Evolutionary conservation across 306 rosid genomes (phyloP), one percentile per base, ranked within the genome.

Genomic region (Quercus agrifolia): DNA sequence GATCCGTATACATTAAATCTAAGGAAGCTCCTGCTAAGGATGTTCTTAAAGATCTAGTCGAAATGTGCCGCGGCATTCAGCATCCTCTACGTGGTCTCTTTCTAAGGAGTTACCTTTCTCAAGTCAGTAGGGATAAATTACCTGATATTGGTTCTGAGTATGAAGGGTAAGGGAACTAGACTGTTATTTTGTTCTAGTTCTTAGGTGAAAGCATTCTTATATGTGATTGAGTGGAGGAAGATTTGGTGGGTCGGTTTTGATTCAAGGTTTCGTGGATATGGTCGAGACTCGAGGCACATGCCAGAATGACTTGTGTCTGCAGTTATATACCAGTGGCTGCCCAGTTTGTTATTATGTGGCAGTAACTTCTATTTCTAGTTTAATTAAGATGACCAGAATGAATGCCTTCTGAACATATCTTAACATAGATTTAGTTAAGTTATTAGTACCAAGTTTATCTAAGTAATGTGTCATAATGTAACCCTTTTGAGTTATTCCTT

Each of bases 11-110:
- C 56, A 88, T 88, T 81, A 88, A 83, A 78, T 88, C 91, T 67
- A 88, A 88, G 82, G 91, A 88, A 74, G 91, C 91, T 74, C 91
- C 91, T 70, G 89, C 91, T 27, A 88, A 86, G 73, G 89, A 88
- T 67, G 85, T 88, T 68, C 86, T 88, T 69, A 88, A 88, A 79
- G 91, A 88, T 84, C 91, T 88, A 1, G 91, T 88, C 35, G 92
- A 88, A 81, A 88, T 88, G 92, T 88, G 89, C 10, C 89, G 92
- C 35, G 89, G 92, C 11, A 81, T 88, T 81, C 92, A 88, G 74
- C 83, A 88, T 82, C 92, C 92, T 76, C 80, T 88, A 28, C 89
- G 92, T 2, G 92, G 92, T 68, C 83, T 88, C 18, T 88, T 88
- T 73, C 86, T 88, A 62, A 86, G 92, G 83, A 88, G 92, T 74